Conservation (phyloP, 2,329 filamentous ascomycete genomes). For the Alternaria brassicae region DNA sequence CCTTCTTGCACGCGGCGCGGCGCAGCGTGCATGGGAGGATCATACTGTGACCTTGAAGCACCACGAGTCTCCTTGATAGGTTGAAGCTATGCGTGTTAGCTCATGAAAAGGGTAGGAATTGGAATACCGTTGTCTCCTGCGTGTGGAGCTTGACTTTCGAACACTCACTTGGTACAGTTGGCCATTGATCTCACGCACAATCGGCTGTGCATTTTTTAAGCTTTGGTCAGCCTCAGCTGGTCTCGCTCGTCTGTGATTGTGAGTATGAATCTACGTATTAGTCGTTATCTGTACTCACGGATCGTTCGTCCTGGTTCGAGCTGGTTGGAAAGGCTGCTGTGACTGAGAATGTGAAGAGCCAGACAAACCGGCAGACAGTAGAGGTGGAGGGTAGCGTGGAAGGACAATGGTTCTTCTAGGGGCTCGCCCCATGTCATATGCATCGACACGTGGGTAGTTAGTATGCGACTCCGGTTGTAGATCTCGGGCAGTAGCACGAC, state of each 20-base stretch:
- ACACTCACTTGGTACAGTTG: slow-evolving; percentile 47
- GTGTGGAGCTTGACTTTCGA: slow-evolving; percentile 17
- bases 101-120: slow-evolving; percentile 3
- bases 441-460: slow-evolving; percentile 21
- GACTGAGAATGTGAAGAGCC: slow-evolving; percentile 16
- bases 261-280: slow-evolving; percentile 12
- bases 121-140: slow-evolving; percentile 21
- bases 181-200: slow-evolving; percentile 38
- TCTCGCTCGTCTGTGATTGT: slow-evolving; percentile 28
- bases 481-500: slow-evolving; percentile 42
- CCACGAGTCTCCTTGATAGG: slow-evolving; percentile 30
- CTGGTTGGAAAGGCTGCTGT: slow-evolving; percentile 14
- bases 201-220: slow-evolving; percentile 20
- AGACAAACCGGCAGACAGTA: slow-evolving; percentile 9
- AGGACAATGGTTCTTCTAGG: slow-evolving; percentile 36
- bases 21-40: slow-evolving; percentile 14
- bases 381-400: slow-evolving; percentile 22
- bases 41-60: slow-evolving; percentile 26
- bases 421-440: slow-evolving; percentile 24
- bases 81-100: slow-evolving; percentile 42
- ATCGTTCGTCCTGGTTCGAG: slow-evolving; percentile 17
- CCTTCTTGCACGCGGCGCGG: slow-evolving; percentile 21
- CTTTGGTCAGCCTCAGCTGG: slow-evolving; percentile 15
- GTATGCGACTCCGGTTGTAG: slow-evolving; percentile 34
- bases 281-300: slow-evolving; percentile 26